phyloP scores from a whole-genome alignment of 2,329 filamentous ascomycete species.

The Metarhizium humberi region DNA sequence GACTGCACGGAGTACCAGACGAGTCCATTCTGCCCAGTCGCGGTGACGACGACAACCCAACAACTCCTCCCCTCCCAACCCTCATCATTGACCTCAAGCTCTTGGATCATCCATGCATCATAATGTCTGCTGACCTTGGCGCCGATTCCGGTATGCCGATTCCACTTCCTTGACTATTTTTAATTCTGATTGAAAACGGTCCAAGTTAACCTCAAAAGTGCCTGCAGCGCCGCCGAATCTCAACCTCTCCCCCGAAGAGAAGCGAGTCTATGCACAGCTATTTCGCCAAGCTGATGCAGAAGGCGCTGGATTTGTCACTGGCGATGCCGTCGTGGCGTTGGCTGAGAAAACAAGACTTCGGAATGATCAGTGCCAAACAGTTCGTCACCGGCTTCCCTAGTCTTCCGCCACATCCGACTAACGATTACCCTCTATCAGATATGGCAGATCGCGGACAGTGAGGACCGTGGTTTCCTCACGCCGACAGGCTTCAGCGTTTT shows the following conservation, averaged over 20 bases:
- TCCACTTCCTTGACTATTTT: not conserved
- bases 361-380: conserved; percentile 78
- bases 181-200: not conserved
- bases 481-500: conserved; percentile 90
- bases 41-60: conserved; percentile 1
- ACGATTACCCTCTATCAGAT: conserved; percentile 48
- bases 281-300: conserved; percentile 91
- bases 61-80: not conserved
- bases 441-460: conserved; percentile 97
- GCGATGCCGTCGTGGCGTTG: conserved; percentile 93
- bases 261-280: conserved; percentile 84
- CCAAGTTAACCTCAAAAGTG: conserved; percentile 7
- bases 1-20: not conserved
- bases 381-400: conserved; percentile 31
- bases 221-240: conserved; percentile 56
- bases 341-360: conserved; percentile 93
- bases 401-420: conserved; percentile 2
- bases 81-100: not conserved
- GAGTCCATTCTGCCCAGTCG: not conserved
- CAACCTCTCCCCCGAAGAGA: conserved; percentile 86
- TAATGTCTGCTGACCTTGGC: conserved; percentile 16
- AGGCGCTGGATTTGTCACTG: conserved; percentile 84
- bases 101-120: conserved; percentile 5
- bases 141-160: conserved; percentile 13
- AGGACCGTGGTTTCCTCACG: conserved; percentile 90